phyloP scores from a whole-genome alignment of 2,329 filamentous ascomycete genomes.

The Tolypocladium inflatum region DNA sequence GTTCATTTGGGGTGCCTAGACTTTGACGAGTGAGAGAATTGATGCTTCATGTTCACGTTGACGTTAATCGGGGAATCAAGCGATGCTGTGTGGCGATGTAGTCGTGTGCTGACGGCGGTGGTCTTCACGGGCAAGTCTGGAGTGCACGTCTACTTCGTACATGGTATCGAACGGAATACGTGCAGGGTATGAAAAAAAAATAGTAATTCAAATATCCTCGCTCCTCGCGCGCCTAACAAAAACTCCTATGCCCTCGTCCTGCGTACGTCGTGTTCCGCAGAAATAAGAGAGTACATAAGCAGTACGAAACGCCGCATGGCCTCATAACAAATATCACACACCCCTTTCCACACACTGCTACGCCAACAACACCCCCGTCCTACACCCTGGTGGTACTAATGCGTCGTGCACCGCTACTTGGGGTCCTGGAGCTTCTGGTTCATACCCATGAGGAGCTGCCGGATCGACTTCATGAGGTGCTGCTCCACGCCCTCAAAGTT shows the following conservation, averaged over 20 bases:
- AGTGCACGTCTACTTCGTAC: not conserved
- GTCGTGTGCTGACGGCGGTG: too few relatives aligned
- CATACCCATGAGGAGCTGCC: conserved; percentile 28
- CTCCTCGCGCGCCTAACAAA: not conserved
- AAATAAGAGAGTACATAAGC: not conserved
- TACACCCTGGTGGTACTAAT: not conserved
- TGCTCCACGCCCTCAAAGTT: conserved; percentile 30
- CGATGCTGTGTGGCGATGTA: too few relatives aligned
- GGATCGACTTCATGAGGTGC: conserved; percentile 30
- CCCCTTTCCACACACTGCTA: not conserved
- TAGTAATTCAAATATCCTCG: not conserved
- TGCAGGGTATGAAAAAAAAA: not conserved
- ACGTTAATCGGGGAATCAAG: not conserved
- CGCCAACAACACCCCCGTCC: not conserved
- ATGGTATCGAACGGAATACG: not conserved
- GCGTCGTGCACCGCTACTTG: not conserved
- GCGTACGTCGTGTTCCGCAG: not conserved
- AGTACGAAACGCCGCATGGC: not conserved
- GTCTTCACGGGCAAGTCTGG: too few relatives aligned
- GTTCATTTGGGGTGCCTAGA: not conserved
- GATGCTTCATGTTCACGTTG: not conserved
- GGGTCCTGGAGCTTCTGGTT: conserved; percentile 25
- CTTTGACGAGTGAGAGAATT: not conserved
- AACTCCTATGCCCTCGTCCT: not conserved
- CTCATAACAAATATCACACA: not conserved